Base-by-base conservation (phyloP, 2,329 filamentous ascomycete genomes). In the Juglanconis juglandina region DNA sequence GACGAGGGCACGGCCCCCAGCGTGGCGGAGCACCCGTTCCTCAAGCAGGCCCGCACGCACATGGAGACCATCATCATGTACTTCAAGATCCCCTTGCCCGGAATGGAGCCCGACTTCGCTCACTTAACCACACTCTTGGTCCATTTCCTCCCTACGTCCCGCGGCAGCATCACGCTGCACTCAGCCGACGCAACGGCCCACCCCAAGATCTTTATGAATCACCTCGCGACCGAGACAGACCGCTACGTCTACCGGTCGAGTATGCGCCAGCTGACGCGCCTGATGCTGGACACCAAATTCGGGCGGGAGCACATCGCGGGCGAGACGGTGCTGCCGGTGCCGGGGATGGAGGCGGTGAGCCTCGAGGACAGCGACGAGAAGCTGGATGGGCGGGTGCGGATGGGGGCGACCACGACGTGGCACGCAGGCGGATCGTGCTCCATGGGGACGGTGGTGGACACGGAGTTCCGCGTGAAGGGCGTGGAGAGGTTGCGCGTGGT, bases 401-500 rank as follows among this genome's bases (percentile, higher is more conserved):
- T 56, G 0, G 33, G 58, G 3, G 41, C 24, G 1, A 66, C 61
- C 13, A 68, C 68, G 13, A 68, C 68, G 5, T 72, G 68, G 47
- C 70, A 72, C 57, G 66, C 67, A 3, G 67, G 64, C 46, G 71
- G 71, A 1, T 68, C 68, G 8, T 68, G 68, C n/a, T 61, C 68
- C 5, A 71, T 75, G 69, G 75, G 75, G 46, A 74, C 73, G 34
- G 56, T 61, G 37, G 59, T 54, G 1, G 73, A 77, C 58, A 63
- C 66, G 1, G 68, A 72, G 24, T 66, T 77, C 44, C 67, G 68
- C 14, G 74, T 78, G 17, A 73, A 75, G 44, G 75, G 76, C 0
- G 70, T 76, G 4, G 64, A 66, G 8, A 68, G 69, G n/a, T 66
- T 79, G 34, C 71, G 74, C 13, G 68, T 79, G 6, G 71, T 75